Evolutionary conservation across 352 stramenopile genomes (phyloP), one percentile per base, ranked within the genome.

Genomic region (Globisporangium echinulatum): DNA sequence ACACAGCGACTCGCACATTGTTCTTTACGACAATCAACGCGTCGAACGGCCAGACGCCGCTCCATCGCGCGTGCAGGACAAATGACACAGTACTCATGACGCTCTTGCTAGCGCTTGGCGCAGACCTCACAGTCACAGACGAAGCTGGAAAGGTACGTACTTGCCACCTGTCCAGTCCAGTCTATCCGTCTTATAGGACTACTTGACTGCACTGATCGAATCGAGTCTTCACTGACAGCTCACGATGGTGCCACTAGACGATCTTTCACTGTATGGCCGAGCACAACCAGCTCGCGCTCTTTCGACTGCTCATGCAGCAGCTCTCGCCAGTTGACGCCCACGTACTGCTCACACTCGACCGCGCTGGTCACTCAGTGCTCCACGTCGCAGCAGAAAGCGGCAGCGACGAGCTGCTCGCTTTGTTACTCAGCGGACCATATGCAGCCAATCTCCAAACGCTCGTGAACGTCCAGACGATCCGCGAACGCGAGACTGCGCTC

Each of bases 51-150:
- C 64, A 80, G n/a, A 79, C 79, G 5, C 79, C 79, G 5, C 50
- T 89, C 58, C 79, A 86, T 66, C 77, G 70, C 3, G 77, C 77
- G 0, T 79, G 64, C 49, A 86, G 79, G 36, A 68, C 67, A 3
- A 81, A 78, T 15, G 68, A 86, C 51, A 59, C 56, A 13, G 39
- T 56, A 19, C 51, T 86, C n/a, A 70, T 87, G 0, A 61, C 72
- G 58, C 43, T 86, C 1, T 47, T 89, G 15, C 59, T 86, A 9
- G 49, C 53, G 3, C 52, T 85, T 2, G 73, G 69, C 13, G 77
- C 77, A 0, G 59, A 67, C 11, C 56, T 87, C 19, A 68, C 52
- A 5, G 61, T 57, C 7, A 71, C 64, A 42, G 75, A 88, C 49
- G 52, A 71, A 4, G 46, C 58, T 37, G 67, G 69, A 38, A 77